Evolutionary conservation across 495 filamentous ascomycete species (phyloP).

Genomic region (Neurospora intermedia): DNA sequence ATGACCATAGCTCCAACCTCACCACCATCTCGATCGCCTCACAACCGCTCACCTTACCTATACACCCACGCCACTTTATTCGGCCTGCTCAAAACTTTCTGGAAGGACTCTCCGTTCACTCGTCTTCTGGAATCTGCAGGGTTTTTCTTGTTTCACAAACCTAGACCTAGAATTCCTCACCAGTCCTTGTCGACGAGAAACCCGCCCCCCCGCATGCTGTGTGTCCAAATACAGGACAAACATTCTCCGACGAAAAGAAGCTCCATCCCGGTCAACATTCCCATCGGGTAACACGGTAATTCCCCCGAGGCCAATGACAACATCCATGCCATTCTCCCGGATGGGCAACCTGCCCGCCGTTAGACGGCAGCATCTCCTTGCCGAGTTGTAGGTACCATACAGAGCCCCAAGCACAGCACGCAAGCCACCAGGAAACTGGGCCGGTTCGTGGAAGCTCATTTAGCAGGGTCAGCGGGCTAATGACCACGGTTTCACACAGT

Average conservation of each 20-base stretch:
- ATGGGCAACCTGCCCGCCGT: slow-evolving; percentile 23
- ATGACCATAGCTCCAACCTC: not conserved
- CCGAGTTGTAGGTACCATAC: slow-evolving; percentile 57
- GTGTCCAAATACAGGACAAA: not conserved
- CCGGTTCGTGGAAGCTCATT: not conserved
- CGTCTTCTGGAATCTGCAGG: not conserved
- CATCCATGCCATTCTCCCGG: slow-evolving; percentile 3
- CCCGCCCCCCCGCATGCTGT: not conserved
- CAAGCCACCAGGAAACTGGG: not conserved
- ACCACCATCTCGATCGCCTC: not conserved
- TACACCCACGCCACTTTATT: not conserved
- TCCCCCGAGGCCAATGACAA: not conserved
- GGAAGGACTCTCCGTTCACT: not conserved
- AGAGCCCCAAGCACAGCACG: not conserved
- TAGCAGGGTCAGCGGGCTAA: not conserved
- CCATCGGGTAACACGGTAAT: not conserved
- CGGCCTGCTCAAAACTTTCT: not conserved
- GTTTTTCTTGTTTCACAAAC: not conserved
- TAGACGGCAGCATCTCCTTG: slow-evolving; percentile 52
- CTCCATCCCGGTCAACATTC: not conserved
- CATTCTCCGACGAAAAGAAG: not conserved
- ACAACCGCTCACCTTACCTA: not conserved
- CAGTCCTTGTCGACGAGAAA: not conserved
- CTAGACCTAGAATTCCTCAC: not conserved
- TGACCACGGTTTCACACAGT: slow-evolving; percentile 34